Base-by-base conservation (phyloP, 106 monocot genomes). In the Dioscorea alata region DNA sequence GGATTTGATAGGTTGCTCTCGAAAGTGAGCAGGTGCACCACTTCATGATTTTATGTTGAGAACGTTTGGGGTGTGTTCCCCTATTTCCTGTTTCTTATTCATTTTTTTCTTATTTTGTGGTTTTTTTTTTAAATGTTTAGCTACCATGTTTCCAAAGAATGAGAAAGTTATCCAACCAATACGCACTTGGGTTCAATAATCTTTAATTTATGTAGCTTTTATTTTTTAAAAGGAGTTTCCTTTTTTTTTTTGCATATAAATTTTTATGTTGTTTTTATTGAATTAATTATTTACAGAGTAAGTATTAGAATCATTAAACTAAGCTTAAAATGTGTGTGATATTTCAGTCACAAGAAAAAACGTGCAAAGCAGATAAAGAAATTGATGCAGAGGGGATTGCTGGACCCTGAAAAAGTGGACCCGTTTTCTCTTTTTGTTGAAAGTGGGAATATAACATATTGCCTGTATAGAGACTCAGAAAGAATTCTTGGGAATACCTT, bases 401-500 rank as follows among this genome's bases (percentile, higher is more conserved):
- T 90, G 57, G 92, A 92, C 64, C 78, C 76, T n/a, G 92, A 99
- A 52, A 85, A 83, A 67, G 87, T 79, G 23, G 99, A 99, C 62
- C 78, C 85, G 1, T 93, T 90, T 68, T 69, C 81, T 25, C 87
- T 93, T 24, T 99, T 99, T 73, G 61, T 90, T 56, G 93, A 87
- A 69, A 99, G 84, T n/a, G 73, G 80, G 63, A 83, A 87, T 64
- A 81, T 99, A 69, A 90, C 82, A n/a, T 87, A 90, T 69, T 93
- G 99, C 71, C 73, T 81, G 49, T 99, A 99, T 67, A 87, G 76
- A 51, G 90, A 99, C 48, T 93, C 97, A 48, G 92, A 99, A 70
- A 85, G 90, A 78, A 67, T 99, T 76, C 87, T 97, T 69, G 99
- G 99, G 32, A 99, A 90, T 72, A 99, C 99, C 48, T 99, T 85